Conservation (phyloP, 257 asterid genomes). For the Linaria vulgaris region DNA sequence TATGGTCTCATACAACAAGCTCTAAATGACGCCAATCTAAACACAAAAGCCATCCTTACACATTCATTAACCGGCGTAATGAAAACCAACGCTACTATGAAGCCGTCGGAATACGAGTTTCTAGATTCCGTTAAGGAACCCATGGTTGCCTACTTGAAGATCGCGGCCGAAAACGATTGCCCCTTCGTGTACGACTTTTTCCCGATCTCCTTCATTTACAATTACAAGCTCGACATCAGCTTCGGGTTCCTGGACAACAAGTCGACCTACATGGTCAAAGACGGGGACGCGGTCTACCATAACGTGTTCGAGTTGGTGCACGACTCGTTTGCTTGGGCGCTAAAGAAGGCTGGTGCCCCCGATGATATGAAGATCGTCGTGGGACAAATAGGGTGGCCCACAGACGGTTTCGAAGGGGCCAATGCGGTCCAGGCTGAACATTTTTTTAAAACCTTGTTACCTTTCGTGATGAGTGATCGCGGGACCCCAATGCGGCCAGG, state of each 20-base stretch:
- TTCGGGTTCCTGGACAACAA: conserved; percentile 38
- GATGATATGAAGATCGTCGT: conserved; percentile 30
- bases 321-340: conserved; percentile 39
- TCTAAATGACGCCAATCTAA: not conserved
- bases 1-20: not conserved
- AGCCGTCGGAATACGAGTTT: conserved; percentile 46
- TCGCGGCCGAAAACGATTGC: conserved; percentile 25
- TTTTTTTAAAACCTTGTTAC: conserved; percentile 36
- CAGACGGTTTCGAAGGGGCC: conserved; percentile 43
- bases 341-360: conserved; percentile 36
- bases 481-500: conserved; percentile 52
- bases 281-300: conserved; percentile 25
- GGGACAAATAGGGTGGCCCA: conserved; percentile 69
- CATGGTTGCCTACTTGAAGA: conserved; percentile 22
- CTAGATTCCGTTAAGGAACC: conserved; percentile 29
- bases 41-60: conserved; percentile 21
- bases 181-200: conserved; percentile 40
- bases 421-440: conserved; percentile 41
- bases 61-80: conserved; percentile 30
- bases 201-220: conserved; percentile 27
- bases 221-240: conserved; percentile 27
- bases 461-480: conserved; percentile 26
- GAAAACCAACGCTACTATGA: not conserved
- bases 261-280: conserved; percentile 12
- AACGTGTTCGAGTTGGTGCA: conserved; percentile 46